These are phyloP conservation scores for Hypoxylon crocopeplum DNA, from an alignment of 495 filamentous ascomycete species.

Conservation along the genomic window DNA sequence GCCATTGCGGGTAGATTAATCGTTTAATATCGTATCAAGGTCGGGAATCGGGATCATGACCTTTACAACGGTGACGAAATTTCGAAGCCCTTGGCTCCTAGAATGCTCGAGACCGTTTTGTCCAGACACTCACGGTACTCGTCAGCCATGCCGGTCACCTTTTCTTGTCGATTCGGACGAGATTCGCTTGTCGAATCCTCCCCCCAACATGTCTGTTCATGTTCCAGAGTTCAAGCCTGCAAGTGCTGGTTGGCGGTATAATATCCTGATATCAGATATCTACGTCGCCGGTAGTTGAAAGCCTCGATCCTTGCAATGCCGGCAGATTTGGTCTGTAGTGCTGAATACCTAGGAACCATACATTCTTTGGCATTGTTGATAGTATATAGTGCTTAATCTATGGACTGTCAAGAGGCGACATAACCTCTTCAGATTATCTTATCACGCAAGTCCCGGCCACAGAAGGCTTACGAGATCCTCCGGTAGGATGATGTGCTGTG, in stretches of 20 bases:
- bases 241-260: not conserved
- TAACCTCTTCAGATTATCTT: slow-evolving; percentile 3
- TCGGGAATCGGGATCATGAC: slow-evolving; percentile 29
- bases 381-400: slow-evolving; percentile 15
- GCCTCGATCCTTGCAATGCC: slow-evolving; percentile 7
- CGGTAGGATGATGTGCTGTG: slow-evolving; percentile 1
- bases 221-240: not conserved
- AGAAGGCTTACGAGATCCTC: slow-evolving; percentile 6
- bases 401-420: not conserved
- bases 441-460: slow-evolving; percentile 10
- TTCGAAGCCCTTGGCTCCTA: not conserved
- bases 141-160: slow-evolving; percentile 9
- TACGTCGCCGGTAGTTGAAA: slow-evolving; percentile 17
- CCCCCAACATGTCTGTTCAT: not conserved
- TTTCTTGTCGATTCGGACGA: slow-evolving; percentile 7
- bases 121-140: slow-evolving; percentile 13
- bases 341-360: slow-evolving; percentile 7
- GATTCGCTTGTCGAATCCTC: not conserved
- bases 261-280: slow-evolving; percentile 18
- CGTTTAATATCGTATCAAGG: slow-evolving; percentile 1
- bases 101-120: slow-evolving; percentile 18
- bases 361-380: slow-evolving; percentile 11
- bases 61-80: slow-evolving; percentile 15
- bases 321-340: slow-evolving; percentile 16
- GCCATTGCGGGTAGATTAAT: not conserved